Percentiles rank a stretch among this genome's conserved stretches.
phyloP scores from a whole-genome alignment of 352 stramenopile genomes.

The Globisporangium polare region DNA sequence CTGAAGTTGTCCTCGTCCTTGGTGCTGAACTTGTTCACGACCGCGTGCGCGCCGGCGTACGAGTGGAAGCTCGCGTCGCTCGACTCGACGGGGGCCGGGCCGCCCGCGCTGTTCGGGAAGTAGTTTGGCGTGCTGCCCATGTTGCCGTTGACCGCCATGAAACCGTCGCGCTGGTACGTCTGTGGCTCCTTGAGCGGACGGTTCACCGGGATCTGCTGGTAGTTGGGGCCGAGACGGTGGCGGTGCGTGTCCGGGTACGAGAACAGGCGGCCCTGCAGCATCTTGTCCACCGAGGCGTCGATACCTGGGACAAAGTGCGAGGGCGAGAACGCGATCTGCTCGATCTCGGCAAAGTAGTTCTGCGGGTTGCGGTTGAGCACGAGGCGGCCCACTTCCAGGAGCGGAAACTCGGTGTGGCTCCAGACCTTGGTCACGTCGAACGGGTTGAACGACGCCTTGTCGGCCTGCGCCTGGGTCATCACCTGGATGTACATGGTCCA shows the following conservation, averaged over 20 bases:
- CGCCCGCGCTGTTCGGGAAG: slow-evolving; percentile 85
- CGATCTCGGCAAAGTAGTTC: slow-evolving; percentile 94
- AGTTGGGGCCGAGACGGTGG: slow-evolving; percentile 87
- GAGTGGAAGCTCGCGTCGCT: slow-evolving; percentile 22
- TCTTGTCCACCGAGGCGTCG: slow-evolving; percentile 81
- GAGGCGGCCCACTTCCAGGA: slow-evolving; percentile 82
- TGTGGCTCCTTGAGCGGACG: slow-evolving; percentile 59
- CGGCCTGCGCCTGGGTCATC: slow-evolving; percentile 80
- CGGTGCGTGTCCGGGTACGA: slow-evolving; percentile 88
- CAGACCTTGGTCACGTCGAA: slow-evolving; percentile 94
- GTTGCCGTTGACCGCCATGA: slow-evolving; percentile 79
- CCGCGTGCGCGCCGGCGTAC: slow-evolving; percentile 31
- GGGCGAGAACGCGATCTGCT: slow-evolving; percentile 91
- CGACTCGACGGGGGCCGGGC: slow-evolving; percentile 29
- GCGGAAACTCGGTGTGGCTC: slow-evolving; percentile 84
- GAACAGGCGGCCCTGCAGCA: slow-evolving; percentile 88
- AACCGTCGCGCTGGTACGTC: slow-evolving; percentile 84
- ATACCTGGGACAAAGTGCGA: slow-evolving; percentile 91
- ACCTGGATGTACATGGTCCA: slow-evolving; percentile 92
- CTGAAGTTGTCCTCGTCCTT: slow-evolving; percentile 89
- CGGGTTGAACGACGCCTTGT: slow-evolving; percentile 67
- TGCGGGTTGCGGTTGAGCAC: slow-evolving; percentile 90
- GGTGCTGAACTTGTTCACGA: slow-evolving; percentile 67
- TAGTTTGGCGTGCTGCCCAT: slow-evolving; percentile 74
- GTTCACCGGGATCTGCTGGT: slow-evolving; percentile 90